Evolutionary conservation across 306 rosid genomes (phyloP).

Genomic region (Bauhinia variegata): DNA sequence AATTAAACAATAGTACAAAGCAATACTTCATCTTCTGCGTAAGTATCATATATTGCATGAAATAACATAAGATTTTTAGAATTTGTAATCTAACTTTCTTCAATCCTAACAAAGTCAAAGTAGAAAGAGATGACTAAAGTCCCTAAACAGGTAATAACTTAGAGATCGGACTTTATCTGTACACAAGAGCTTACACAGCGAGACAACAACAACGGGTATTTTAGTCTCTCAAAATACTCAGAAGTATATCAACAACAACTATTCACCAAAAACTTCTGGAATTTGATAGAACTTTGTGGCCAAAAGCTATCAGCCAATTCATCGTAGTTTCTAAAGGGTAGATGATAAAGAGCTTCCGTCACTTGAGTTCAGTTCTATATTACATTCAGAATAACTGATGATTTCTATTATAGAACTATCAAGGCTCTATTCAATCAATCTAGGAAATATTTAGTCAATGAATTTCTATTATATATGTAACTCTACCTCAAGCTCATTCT

Average conservation of each 20-base stretch:
- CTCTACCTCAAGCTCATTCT: neutral
- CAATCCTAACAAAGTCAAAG: neutral
- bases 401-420: neutral
- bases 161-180: neutral
- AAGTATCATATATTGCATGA: conserved; percentile 13
- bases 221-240: neutral
- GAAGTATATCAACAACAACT: no score
- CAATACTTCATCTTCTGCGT: neutral
- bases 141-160: neutral
- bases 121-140: neutral
- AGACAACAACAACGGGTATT: neutral
- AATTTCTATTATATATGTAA: no score
- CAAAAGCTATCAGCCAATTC: neutral
- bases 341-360: neutral
- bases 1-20: conserved; percentile 16
- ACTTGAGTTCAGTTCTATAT: neutral
- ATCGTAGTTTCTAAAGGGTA: neutral
- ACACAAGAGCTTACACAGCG: no score
- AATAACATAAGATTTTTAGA: conserved; percentile 8
- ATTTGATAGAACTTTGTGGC: neutral
- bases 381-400: neutral
- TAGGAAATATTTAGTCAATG: neutral
- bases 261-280: no score
- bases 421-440: neutral
- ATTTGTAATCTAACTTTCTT: neutral